These are phyloP conservation scores for Priceomyces castillae DNA, from an alignment of 805 yeast genomes.

Conservation along the genomic window DNA sequence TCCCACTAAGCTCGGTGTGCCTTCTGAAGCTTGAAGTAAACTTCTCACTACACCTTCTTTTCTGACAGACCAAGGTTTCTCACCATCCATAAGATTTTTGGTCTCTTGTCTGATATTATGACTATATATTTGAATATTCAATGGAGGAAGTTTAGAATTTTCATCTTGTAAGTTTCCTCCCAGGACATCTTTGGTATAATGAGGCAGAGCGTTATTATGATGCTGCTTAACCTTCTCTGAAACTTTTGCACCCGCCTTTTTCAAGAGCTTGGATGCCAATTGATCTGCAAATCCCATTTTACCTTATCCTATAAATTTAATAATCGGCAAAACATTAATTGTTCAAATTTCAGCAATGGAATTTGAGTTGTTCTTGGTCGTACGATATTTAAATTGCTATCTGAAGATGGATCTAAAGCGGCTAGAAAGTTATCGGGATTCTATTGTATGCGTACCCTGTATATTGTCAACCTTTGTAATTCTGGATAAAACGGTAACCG, in stretches of 20 bases:
- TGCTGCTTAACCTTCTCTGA: conserved; percentile 6
- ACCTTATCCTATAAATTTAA: too few species aligned
- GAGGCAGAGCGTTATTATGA: conserved; percentile 1
- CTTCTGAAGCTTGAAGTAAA: conserved; percentile 26
- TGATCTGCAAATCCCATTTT: conserved; percentile 7
- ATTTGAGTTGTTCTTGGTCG: not conserved
- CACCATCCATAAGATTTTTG: conserved; percentile 29
- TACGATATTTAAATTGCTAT: conserved; percentile 1
- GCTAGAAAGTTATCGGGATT: too few species aligned
- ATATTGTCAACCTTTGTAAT: too few species aligned
- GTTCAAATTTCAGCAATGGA: too few species aligned
- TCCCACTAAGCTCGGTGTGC: conserved; percentile 36
- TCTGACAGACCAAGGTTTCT: conserved; percentile 46
- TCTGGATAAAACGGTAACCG: too few species aligned
- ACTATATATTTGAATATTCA: conserved; percentile 27
- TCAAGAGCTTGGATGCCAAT: conserved; percentile 6
- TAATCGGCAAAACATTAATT: too few species aligned
- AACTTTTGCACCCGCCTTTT: conserved; percentile 3
- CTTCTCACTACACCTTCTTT: conserved; percentile 35
- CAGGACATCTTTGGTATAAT: not conserved
- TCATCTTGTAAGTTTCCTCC: conserved; percentile 4
- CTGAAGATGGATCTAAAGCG: not conserved
- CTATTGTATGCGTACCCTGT: too few species aligned
- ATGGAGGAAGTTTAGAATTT: conserved; percentile 12
- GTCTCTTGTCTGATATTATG: conserved; percentile 46